Evolutionary conservation across 139 green algal genomes (phyloP), one percentile per base, ranked within the genome.

Genomic region (Picochlorum sp.): DNA sequence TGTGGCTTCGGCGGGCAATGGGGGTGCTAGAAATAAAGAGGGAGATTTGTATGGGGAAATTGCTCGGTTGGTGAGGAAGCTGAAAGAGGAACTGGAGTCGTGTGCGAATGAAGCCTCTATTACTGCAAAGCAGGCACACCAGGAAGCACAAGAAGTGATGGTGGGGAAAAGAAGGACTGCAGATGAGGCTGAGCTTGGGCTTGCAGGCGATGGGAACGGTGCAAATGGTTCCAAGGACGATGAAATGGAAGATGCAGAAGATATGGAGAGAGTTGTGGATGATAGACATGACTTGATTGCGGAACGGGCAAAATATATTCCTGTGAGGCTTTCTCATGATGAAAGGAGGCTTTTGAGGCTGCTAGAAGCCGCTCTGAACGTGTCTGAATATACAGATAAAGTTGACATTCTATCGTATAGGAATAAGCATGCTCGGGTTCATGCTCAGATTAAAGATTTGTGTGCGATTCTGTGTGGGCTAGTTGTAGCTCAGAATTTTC

Each of bases 361-460:
- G 45, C 66, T 96, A 12, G 88, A 96, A 60, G 83, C 85, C 1
- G 87, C 88, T 5, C 70, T 97, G 16, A 79, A 81, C 29, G 90
- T 97, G 6, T 81, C 58, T 61, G 87, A 96, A 63, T 97, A 96
- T 79, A 94, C 85, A 14, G 89, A 94, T 66, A 87, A 89, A 57
- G 85, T 90, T 36, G 90, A 97, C 61, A 78, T 97, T 14, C 55
- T 93, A 12, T 81, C 59, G 4, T 96, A 79, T 78, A 55, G 68
- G 22, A 84, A 64, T 60, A 94, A 89, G 63, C 81, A 70, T 4
- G 55, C 58, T 28, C 67, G 90, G 10, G 73, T 96, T 4, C 71
- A 90, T 44, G 68, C 67, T 25, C 88, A 96, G 73, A 83, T 97
- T 32, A 84, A 82, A 54, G 64, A 75, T 78, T 81, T 93, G 41